These are phyloP conservation scores for Coemansia sp. DNA, from an alignment of 192 early-diverging fungal genomes.

Conservation along the genomic window DNA sequence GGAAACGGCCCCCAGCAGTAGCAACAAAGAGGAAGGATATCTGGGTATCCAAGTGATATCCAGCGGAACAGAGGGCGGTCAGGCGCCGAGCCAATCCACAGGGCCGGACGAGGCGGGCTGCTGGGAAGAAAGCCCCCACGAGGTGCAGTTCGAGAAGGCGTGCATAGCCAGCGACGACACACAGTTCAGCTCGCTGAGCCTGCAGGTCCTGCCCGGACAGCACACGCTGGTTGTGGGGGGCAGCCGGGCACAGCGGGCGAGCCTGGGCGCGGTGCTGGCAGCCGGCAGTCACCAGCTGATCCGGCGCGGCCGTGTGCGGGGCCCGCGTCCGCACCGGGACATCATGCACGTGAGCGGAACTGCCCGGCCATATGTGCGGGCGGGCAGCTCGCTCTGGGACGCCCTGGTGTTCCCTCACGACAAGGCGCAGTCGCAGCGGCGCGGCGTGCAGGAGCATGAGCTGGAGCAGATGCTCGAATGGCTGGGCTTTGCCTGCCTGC, in stretches of 20 bases:
- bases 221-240: slow-evolving; percentile 35
- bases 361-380: slow-evolving; percentile 17
- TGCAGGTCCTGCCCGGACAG: slow-evolving; percentile 30
- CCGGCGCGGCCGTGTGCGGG: slow-evolving; percentile 11
- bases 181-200: slow-evolving; percentile 21
- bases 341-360: slow-evolving; percentile 9
- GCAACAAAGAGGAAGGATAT: not conserved
- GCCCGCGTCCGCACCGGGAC: slow-evolving; percentile 13
- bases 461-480: slow-evolving; percentile 25
- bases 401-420: slow-evolving; percentile 45
- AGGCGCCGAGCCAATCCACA: not conserved
- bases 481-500: slow-evolving; percentile 33
- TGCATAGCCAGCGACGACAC: not conserved
- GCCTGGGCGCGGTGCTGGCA: slow-evolving; percentile 20
- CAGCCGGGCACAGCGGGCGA: slow-evolving; percentile 12
- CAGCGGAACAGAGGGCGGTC: not conserved
- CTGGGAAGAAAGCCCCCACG: slow-evolving; percentile 10
- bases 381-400: slow-evolving; percentile 49
- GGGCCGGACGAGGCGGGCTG: not conserved
- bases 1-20: not conserved
- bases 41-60: slow-evolving; percentile 6
- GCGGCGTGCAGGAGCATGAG: slow-evolving; percentile 34
- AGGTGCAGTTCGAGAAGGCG: slow-evolving; percentile 11
- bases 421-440: slow-evolving; percentile 32
- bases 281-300: slow-evolving; percentile 5